phyloP scores from a whole-genome alignment of 2,329 filamentous ascomycete species.

The Colletotrichum tofieldiae region DNA sequence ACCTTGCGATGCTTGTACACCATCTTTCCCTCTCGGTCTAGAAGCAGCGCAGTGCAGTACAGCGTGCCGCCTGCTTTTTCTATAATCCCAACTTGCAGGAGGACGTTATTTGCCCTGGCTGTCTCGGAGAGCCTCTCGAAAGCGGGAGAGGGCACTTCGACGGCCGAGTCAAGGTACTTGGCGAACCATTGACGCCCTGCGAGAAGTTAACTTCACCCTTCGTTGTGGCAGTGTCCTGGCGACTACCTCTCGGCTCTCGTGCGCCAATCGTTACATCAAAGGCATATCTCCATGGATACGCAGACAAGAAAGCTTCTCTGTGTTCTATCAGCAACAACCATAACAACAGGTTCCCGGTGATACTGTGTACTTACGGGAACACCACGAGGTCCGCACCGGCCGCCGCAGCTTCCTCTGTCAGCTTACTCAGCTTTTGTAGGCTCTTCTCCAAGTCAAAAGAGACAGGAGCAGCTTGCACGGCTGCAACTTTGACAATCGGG shows the following conservation, averaged over 20 bases:
- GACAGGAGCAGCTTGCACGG: slow-evolving; percentile 58
- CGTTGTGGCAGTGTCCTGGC: not conserved
- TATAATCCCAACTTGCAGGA: slow-evolving; percentile 57
- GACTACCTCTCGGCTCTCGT: slow-evolving; percentile 55
- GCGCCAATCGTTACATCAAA: slow-evolving; percentile 60
- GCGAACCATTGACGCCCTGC: slow-evolving; percentile 59
- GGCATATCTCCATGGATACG: slow-evolving; percentile 60
- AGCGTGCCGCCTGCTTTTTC: slow-evolving; percentile 59
- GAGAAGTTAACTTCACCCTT: not conserved
- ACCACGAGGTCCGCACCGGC: slow-evolving; percentile 57
- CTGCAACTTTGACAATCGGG: slow-evolving; percentile 55
- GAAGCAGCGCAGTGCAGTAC: slow-evolving; percentile 57
- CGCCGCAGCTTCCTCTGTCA: slow-evolving; percentile 54
- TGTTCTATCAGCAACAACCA: not conserved
- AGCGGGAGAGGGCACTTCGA: slow-evolving; percentile 57
- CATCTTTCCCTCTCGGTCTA: slow-evolving; percentile 54
- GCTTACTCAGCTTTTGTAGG: slow-evolving; percentile 52
- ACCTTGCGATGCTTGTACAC: slow-evolving; percentile 58
- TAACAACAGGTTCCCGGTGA: not conserved
- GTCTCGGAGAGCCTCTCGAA: slow-evolving; percentile 52
- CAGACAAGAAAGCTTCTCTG: slow-evolving; percentile 58
- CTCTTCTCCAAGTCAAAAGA: slow-evolving; percentile 56
- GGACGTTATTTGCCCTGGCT: slow-evolving; percentile 54
- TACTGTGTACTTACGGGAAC: slow-evolving; percentile 54
- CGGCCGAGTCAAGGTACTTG: slow-evolving; percentile 56